These are phyloP conservation scores for Vigna angularis DNA, from an alignment of 306 rosid genomes.

Conservation along the genomic window DNA sequence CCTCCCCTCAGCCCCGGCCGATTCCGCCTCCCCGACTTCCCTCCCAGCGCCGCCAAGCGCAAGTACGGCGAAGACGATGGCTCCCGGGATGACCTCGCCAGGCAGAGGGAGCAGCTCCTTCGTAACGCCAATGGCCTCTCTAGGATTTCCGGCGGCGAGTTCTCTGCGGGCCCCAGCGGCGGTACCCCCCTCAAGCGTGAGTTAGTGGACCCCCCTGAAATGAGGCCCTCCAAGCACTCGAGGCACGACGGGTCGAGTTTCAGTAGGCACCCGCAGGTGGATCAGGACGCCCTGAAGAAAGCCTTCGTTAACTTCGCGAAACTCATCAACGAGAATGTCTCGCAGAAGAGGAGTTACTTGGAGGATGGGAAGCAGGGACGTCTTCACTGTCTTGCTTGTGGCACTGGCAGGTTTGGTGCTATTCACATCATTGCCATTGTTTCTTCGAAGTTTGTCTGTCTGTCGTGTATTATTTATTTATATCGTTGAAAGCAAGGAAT, in stretches of 20 bases:
- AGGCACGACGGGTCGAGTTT: constrained; percentile 56
- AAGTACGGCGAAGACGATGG: constrained; percentile 51
- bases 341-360: constrained; percentile 71
- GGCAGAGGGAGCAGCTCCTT: constrained; percentile 63
- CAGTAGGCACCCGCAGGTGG: constrained; percentile 59
- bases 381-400: constrained; percentile 83
- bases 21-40: constrained; percentile 57
- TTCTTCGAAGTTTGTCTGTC: constrained; percentile 8
- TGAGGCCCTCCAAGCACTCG: constrained; percentile 63
- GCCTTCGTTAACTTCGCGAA: constrained; percentile 72
- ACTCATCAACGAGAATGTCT: constrained; percentile 64
- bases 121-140: constrained; percentile 66
- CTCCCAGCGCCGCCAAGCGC: constrained; percentile 69
- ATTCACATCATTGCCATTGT: constrained; percentile 37
- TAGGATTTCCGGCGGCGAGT: constrained; percentile 48
- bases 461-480: constrained; percentile 2
- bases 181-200: constrained; percentile 39
- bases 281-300: constrained; percentile 71
- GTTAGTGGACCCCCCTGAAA: constrained; percentile 36
- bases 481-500: background rate
- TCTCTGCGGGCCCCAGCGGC: constrained; percentile 54
- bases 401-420: constrained; percentile 64
- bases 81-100: constrained; percentile 54
- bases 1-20: constrained; percentile 42
- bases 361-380: constrained; percentile 83